A percentile compares a stretch with the other conserved stretches of the same genome.
Conservation (phyloP, 2,329 filamentous ascomycete genomes). For the Fusarium pininemorale region DNA sequence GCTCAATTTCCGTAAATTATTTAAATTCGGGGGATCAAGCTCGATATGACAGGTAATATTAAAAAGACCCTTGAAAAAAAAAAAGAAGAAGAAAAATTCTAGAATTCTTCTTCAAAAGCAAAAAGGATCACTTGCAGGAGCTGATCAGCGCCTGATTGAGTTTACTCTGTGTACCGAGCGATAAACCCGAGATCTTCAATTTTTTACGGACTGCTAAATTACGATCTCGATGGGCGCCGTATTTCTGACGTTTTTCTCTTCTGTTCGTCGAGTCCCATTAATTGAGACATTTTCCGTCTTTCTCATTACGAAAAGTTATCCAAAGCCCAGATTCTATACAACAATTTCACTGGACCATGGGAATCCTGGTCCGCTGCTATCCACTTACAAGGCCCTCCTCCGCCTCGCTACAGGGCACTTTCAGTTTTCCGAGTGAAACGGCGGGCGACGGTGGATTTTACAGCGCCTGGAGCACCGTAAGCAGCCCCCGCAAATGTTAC, state of each 20-base stretch:
- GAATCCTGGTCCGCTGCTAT: neutral
- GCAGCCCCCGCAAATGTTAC: neutral
- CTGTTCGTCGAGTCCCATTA: neutral
- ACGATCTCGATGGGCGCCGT: neutral
- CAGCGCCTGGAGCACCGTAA: neutral
- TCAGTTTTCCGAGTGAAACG: neutral
- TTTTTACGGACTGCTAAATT: neutral
- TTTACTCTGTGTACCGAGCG: neutral
- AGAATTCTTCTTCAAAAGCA: neutral
- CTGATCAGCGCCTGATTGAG: neutral
- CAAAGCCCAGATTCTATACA: neutral
- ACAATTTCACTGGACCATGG: constrained; percentile 6
- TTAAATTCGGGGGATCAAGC: neutral
- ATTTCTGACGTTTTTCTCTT: neutral
- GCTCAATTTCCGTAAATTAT: neutral
- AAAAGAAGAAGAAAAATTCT: neutral
- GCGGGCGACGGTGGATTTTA: neutral
- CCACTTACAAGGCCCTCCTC: neutral
- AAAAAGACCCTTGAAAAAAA: neutral
- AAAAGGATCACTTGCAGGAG: neutral
- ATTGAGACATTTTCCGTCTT: constrained; percentile 5
- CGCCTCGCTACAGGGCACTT: neutral
- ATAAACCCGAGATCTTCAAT: neutral
- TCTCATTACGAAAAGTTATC: neutral
- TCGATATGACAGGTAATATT: constrained; percentile 2